Base-by-base conservation (phyloP, 2,329 filamentous ascomycete genomes). In the Trichophyton schoenleinii region DNA sequence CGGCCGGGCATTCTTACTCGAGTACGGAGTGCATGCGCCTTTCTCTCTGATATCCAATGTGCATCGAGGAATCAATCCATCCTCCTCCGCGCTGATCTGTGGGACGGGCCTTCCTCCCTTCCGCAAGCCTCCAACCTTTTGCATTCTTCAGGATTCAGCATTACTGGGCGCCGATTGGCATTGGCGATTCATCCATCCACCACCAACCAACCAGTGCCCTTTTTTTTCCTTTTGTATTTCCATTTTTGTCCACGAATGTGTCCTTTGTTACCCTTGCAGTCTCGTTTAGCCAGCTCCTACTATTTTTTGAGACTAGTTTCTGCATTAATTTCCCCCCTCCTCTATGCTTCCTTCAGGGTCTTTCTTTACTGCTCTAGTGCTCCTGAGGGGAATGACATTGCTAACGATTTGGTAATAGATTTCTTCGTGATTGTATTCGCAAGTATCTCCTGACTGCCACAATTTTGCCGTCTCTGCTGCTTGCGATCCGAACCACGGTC, bases 401-500 rank as follows among this genome's bases (percentile, higher is more conserved):
- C 53, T 61, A 60, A 42, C 59, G 15, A 59, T 3, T 38, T n/a
- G 46, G 34, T 25, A 59, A 63, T 68, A 78, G 76, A 70, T 77
- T 77, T 65, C 72, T 78, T 60, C 73, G 72, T 65, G 70, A 77
- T 67, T 73, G 71, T 68, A 78, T 76, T 69, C 73, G 87, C 81
- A 75, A 79, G 81, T 76, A 81, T 70, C 71, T 88, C 63, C 78
- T 90, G 64, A 82, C 86, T 74, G 79, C 85, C 67, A 79, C 80
- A 64, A 79, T 82, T 67, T 78, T 91, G 61, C 84, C 88, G 71
- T 79, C 79, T 70, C 74, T 89, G 66, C 72, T 79, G 22, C 72
- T 71, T 60, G 73, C 84, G 66, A 80, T 88, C 69, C 88, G 94
- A 71, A 84, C 83, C 68, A 83, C 88, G 63, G 78, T 97, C 61